Evolutionary conservation across 306 rosid species (phyloP).

Genomic region (Vigna unguiculata): DNA sequence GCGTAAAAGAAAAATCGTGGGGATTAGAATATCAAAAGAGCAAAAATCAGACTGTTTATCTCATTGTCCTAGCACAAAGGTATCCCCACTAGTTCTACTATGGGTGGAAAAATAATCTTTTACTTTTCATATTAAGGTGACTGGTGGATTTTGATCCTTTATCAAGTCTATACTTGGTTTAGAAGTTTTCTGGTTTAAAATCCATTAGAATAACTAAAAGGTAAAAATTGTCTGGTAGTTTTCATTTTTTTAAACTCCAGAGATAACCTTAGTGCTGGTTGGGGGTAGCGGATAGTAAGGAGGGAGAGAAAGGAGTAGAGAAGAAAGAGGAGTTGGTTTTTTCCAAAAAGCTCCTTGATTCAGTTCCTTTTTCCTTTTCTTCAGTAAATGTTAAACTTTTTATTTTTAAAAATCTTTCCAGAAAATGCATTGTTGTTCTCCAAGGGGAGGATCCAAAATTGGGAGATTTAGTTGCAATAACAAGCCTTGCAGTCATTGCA

Average conservation of each 20-base stretch:
- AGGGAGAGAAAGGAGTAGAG: too few species aligned
- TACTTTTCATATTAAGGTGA: slow-evolving; percentile 13
- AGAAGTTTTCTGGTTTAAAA: neutral
- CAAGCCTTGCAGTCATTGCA: neutral
- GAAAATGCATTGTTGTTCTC: neutral
- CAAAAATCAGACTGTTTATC: slow-evolving; percentile 14
- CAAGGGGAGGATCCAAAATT: neutral
- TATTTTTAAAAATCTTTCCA: neutral
- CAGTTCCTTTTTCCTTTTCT: neutral
- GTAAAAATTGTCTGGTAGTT: neutral
- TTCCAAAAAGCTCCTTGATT: neutral
- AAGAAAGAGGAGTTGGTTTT: neutral
- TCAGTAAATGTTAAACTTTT: neutral
- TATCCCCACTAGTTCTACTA: neutral
- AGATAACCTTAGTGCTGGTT: neutral
- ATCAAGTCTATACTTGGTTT: neutral
- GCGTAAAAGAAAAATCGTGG: slow-evolving; percentile 39
- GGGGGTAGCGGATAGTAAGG: neutral
- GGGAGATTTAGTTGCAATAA: neutral
- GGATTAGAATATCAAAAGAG: slow-evolving; percentile 39
- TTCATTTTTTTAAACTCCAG: neutral
- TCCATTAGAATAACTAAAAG: neutral
- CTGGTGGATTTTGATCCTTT: slow-evolving; percentile 29
- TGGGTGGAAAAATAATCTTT: neutral
- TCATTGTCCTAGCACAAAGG: slow-evolving; percentile 13